Evolutionary conservation across 441 rosid species (phyloP).

Genomic region (Cnidoscolus chayamansa): DNA sequence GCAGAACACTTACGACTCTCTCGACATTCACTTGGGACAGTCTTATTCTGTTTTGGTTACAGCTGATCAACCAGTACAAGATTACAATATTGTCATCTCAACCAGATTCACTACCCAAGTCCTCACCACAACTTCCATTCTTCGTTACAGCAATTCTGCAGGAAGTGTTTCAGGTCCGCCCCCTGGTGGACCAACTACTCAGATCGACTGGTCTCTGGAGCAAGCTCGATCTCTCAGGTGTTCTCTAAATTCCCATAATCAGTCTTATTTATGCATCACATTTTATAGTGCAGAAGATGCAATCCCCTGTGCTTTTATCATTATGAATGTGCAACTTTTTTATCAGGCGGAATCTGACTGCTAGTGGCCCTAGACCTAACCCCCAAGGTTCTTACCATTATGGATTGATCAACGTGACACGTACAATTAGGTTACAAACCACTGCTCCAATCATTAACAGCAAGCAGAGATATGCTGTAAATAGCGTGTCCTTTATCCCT

Average conservation of each 20-base stretch:
- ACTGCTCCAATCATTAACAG: conserved; percentile 55
- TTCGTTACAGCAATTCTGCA: conserved; percentile 62
- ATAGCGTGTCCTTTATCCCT: conserved; percentile 61
- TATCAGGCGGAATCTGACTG: conserved; percentile 55
- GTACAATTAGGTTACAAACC: conserved; percentile 49
- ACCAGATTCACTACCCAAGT: conserved; percentile 60
- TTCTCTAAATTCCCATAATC: background rate
- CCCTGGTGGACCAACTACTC: conserved; percentile 54
- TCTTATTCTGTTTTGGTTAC: conserved; percentile 68
- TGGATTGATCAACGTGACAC: conserved; percentile 56
- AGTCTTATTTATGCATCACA: background rate
- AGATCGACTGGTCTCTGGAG: conserved; percentile 66
- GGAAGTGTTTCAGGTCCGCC: conserved; percentile 54
- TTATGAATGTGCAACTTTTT: background rate
- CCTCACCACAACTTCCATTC: conserved; percentile 50
- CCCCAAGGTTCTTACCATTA: conserved; percentile 86
- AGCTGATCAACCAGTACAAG: conserved; percentile 56
- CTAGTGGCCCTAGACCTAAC: conserved; percentile 78
- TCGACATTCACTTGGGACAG: conserved; percentile 77
- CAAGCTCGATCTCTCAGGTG: conserved; percentile 73
- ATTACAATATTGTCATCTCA: conserved; percentile 59
- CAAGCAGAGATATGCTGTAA: conserved; percentile 69
- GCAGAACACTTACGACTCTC: conserved; percentile 57
- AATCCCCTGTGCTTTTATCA: background rate
- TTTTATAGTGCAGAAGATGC: background rate